Base-by-base conservation (phyloP, 2,329 filamentous ascomycete genomes). In the Lachnellula occidentalis region DNA sequence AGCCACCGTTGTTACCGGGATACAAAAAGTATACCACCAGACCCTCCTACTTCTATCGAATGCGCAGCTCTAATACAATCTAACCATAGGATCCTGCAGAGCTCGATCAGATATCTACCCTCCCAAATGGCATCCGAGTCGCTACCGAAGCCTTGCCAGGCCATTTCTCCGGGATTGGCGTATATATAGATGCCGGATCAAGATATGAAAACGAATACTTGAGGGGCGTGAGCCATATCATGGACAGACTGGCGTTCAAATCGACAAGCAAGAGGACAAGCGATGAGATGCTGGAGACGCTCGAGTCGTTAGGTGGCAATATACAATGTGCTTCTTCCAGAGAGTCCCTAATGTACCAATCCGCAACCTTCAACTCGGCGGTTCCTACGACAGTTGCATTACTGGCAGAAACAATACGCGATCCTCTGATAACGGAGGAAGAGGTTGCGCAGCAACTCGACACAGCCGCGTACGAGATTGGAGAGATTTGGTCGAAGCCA, bases 281-380 rank as follows among this genome's bases (percentile, higher is more conserved):
- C 53, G 92, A 96, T 72, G 78, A 91, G 63, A 94, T 97, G 85
- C 77, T 96, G 19, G 90, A 96, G 71, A 79, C 85, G 34, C 80
- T 96, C 34, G 94, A 97, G 73, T 86, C 85, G 0, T 77, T 99
- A 3, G 94, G 94, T 36, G 94, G 94, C 34, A 96, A 96, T 70
- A 92, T 99, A 56, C 92, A 97, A 74, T 99, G 94, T 74, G 92
- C 92, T 11, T 96, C 92, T 1, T 95, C 91, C 2, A 81, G 94
- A 61, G 94, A 99, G 73, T 90, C 90, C 54, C 82, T 99, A 74
- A 99, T 99, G 94, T 99, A 99, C 76, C 94, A 99, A 73, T 90
- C 91, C 1, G 94, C 94, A 24, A 96, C 92, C 31, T 99, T 99
- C 81, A 99, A 99, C 76, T 87, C 86, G 24, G 87, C 90, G 17